Percentiles rank a stretch among this genome's conserved stretches.
Evolutionary conservation across 192 early-diverging fungal species (phyloP).

Genomic region (Backusella parvicylindrica): DNA sequence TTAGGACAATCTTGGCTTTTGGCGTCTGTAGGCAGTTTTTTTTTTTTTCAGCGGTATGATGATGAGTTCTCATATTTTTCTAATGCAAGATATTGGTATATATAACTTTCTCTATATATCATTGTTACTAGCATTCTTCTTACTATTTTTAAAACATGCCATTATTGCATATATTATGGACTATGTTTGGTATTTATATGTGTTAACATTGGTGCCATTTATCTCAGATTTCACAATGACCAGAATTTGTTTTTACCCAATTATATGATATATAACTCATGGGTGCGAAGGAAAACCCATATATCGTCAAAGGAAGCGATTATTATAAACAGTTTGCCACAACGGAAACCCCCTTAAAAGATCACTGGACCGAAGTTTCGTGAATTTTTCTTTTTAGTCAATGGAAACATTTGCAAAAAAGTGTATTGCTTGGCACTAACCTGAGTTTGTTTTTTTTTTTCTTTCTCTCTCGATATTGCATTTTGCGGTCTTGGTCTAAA

Average conservation of each 20-base stretch:
- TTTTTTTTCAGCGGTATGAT: conserved; percentile 53
- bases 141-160: conserved; percentile 60
- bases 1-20: conserved; percentile 69
- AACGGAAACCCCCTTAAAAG: not conserved
- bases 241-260: conserved; percentile 49
- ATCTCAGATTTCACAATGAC: conserved; percentile 85
- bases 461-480: conserved; percentile 68
- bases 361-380: conserved; percentile 47
- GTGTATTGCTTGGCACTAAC: conserved; percentile 62
- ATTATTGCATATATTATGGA: conserved; percentile 69
- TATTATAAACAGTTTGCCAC: conserved; percentile 10
- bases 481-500: conserved; percentile 74
- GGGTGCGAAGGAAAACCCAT: conserved; percentile 18
- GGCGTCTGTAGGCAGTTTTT: conserved; percentile 74
- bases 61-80: conserved; percentile 55
- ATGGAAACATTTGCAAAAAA: conserved; percentile 73
- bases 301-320: conserved; percentile 12
- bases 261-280: too few relatives aligned
- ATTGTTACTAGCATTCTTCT: conserved; percentile 71
- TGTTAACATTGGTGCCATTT: conserved; percentile 83
- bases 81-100: conserved; percentile 87
- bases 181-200: conserved; percentile 84
- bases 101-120: conserved; percentile 58
- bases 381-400: conserved; percentile 72
- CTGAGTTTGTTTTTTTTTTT: conserved; percentile 47